Conservation (phyloP, 192 early-diverging fungal species). For the Thamnidium elegans region DNA sequence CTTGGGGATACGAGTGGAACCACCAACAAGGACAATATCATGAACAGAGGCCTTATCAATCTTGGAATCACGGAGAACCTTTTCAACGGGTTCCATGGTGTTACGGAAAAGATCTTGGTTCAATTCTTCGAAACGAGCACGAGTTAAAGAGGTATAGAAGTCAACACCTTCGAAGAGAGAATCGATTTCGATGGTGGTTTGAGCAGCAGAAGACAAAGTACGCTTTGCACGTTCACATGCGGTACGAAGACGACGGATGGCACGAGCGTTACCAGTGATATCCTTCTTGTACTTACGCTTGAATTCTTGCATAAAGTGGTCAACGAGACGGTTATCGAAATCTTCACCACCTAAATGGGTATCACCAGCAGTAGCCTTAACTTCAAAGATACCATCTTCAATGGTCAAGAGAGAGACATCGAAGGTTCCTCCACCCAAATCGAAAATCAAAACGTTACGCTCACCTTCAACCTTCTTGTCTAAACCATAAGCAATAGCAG, state of each 20-base stretch:
- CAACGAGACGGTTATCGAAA: conserved; percentile 97
- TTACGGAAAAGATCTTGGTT: conserved; percentile 93
- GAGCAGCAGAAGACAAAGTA: conserved; percentile 86
- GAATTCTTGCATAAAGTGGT: conserved; percentile 91
- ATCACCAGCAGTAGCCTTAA: conserved; percentile 98
- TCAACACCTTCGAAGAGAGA: conserved; percentile 95
- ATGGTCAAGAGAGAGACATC: conserved; percentile 97
- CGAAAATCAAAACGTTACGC: conserved; percentile 93
- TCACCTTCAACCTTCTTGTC: conserved; percentile 89
- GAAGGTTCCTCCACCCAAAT: conserved; percentile 96
- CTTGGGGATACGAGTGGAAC: conserved; percentile 98
- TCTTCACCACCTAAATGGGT: conserved; percentile 98
- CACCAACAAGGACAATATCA: conserved; percentile 96
- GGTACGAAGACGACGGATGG: conserved; percentile 93
- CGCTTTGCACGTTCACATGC: conserved; percentile 97
- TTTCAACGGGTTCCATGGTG: conserved; percentile 93
- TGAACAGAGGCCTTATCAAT: conserved; percentile 84
- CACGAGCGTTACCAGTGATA: conserved; percentile 81
- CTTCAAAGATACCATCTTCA: conserved; percentile 96
- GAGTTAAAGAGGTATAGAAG: conserved; percentile 96
- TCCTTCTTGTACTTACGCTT: conserved; percentile 97
- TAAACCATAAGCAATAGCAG: conserved; percentile 94
- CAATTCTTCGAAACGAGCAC: conserved; percentile 98
- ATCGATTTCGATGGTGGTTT: conserved; percentile 94
- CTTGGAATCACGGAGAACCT: conserved; percentile 94